A percentile compares a stretch with the other conserved stretches of the same genome.
phyloP scores from a whole-genome alignment of 805 yeast species.

The Lipomyces japonicus region DNA sequence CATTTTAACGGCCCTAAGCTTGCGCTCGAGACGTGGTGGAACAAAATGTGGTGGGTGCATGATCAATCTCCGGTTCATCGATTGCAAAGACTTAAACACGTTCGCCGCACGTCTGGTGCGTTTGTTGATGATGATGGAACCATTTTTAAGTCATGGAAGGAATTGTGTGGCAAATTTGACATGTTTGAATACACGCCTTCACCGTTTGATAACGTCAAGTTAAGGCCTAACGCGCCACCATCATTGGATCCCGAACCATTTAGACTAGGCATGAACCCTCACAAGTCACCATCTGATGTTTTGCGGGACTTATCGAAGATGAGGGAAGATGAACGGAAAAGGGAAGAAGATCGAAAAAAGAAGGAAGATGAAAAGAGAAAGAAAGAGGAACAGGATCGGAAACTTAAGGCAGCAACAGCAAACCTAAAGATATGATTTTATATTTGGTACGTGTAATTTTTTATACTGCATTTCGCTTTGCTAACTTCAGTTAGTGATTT shows the following conservation, averaged over 20 bases:
- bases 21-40: slow-evolving; percentile 29
- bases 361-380: slow-evolving; percentile 6
- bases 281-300: slow-evolving; percentile 16
- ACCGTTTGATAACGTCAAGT: slow-evolving; percentile 7
- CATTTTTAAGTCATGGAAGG: slow-evolving; percentile 15
- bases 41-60: slow-evolving; percentile 29
- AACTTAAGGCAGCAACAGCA: too few species aligned
- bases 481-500: too few species aligned
- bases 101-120: slow-evolving; percentile 19
- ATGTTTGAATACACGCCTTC: slow-evolving; percentile 20
- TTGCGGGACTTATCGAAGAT: not conserved
- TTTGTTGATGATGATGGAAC: slow-evolving; percentile 23
- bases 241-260: slow-evolving; percentile 25
- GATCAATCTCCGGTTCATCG: slow-evolving; percentile 20
- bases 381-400: not conserved
- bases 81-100: slow-evolving; percentile 17
- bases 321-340: slow-evolving; percentile 5
- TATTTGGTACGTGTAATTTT: too few species aligned
- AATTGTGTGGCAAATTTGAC: slow-evolving; percentile 26
- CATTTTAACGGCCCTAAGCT: slow-evolving; percentile 29
- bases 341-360: not conserved
- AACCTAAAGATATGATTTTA: too few species aligned
- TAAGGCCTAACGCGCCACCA: slow-evolving; percentile 13
- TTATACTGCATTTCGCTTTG: not conserved
- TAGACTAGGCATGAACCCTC: slow-evolving; percentile 22